Evolutionary conservation across 148 eudicot genomes (phyloP).

Genomic region (Camellia japonica): DNA sequence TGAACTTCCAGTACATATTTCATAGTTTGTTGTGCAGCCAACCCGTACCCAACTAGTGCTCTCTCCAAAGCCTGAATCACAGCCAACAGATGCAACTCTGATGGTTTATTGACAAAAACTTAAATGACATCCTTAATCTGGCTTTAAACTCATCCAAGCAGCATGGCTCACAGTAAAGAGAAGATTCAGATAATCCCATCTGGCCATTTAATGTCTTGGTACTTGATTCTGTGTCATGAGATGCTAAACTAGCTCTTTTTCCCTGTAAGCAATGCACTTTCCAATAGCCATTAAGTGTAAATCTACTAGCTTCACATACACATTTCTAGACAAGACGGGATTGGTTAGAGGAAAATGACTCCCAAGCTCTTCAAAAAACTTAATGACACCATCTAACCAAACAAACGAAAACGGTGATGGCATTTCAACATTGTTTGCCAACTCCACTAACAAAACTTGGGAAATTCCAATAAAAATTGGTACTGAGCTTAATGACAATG

Average conservation of each 20-base stretch:
- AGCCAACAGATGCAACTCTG: slow-evolving; percentile 56
- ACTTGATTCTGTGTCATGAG: slow-evolving; percentile 67
- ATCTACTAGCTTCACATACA: slow-evolving; percentile 53
- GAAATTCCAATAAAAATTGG: slow-evolving; percentile 53
- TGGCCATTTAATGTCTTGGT: slow-evolving; percentile 39
- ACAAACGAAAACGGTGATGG: slow-evolving; percentile 45
- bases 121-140: slow-evolving; percentile 67
- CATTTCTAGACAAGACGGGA: slow-evolving; percentile 36
- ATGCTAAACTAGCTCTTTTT: slow-evolving; percentile 65
- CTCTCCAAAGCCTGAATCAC: slow-evolving; percentile 60
- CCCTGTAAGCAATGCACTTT: slow-evolving; percentile 82
- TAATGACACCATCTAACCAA: slow-evolving; percentile 68
- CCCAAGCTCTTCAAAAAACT: slow-evolving; percentile 76
- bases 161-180: slow-evolving; percentile 25
- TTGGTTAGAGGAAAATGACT: slow-evolving; percentile 40
- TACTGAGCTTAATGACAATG: slow-evolving; percentile 41
- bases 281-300: slow-evolving; percentile 74
- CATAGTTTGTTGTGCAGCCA: slow-evolving; percentile 48
- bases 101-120: slow-evolving; percentile 54
- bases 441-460: slow-evolving; percentile 51
- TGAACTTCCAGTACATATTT: slow-evolving; percentile 45
- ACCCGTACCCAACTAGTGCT: slow-evolving; percentile 65
- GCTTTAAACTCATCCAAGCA: slow-evolving; percentile 55
- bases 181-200: slow-evolving; percentile 25
- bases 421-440: slow-evolving; percentile 35